Evolutionary conservation across 2,329 filamentous ascomycete species (phyloP), one percentile per base, ranked within the genome.

Genomic region (Xylaria sp.): DNA sequence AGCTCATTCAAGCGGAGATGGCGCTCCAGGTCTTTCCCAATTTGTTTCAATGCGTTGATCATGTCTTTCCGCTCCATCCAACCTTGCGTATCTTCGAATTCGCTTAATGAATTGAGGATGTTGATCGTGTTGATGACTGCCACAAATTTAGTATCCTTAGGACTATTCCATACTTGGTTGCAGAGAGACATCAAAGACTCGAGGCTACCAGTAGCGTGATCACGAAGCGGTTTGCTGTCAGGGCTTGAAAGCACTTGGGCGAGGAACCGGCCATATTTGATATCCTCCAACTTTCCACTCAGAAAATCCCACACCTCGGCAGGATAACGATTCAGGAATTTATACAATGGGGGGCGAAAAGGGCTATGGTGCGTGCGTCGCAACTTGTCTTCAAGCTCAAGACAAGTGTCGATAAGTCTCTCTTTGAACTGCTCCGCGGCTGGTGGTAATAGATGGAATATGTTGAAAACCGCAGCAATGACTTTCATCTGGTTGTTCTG

Each of bases 401-500:
- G 84, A n/a, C 97, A 93, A 60, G 92, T 93, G 72, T 97, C 92
- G 57, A 98, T 93, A 50, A 99, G 87, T 34, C 92, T 89, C 68
- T 94, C 93, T 80, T 98, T 94, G 78, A 99, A 99, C 18, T 91
- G 90, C 68, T 94, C 93, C 1, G 97, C 97, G 10, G 93, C 93
- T 0, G 93, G 87, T 0, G 97, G 96, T 4, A 99, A 85, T n/a
- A 99, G 86, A 78, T 98, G 94, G 79, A 99, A 99, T 65, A 99
- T 95, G 76, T 97, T 96, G 78, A 99, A 91, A 62, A 98, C 97
- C 0, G 95, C 93, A 2, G 94, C 92, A 43, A 98, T 93, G 55
- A 98, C 92, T 81, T 96, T 97, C 91, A 99, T 97, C 73, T 93
- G 90, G 15, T 89, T 87, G 73, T 96, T 92, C 77, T 98, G 94